phyloP scores from a whole-genome alignment of 169 alveolate genomes.

The Eimeria brunetti region DNA sequence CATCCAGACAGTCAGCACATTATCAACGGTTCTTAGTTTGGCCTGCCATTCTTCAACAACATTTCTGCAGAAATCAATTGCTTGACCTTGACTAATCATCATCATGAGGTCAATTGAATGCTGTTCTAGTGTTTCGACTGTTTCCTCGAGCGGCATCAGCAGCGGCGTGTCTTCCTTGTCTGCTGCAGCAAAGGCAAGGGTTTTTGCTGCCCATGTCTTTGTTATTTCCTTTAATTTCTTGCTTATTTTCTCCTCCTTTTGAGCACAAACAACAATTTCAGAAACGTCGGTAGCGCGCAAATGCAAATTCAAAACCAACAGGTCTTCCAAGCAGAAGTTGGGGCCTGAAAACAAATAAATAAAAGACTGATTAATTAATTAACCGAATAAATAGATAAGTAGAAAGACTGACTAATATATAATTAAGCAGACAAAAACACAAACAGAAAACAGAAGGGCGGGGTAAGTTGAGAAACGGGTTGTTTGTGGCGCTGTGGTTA shows the following conservation, averaged over 20 bases:
- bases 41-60: conserved; percentile 94
- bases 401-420: too few species aligned
- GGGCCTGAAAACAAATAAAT: conserved; percentile 85
- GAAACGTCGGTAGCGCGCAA: conserved; percentile 94
- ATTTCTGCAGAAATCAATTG: conserved; percentile 92
- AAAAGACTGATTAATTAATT: background rate
- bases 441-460: background rate
- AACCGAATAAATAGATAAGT: too few species aligned
- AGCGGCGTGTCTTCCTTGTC: conserved; percentile 93
- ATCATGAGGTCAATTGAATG: conserved; percentile 94
- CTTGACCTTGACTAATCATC: conserved; percentile 93
- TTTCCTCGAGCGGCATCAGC: conserved; percentile 93
- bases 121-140: conserved; percentile 82
- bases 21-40: conserved; percentile 94
- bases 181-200: conserved; percentile 92
- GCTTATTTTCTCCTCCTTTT: conserved; percentile 96
- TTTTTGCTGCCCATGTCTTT: conserved; percentile 93
- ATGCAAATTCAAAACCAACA: conserved; percentile 93
- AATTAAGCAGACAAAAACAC: background rate
- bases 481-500: too few species aligned
- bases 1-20: conserved; percentile 95
- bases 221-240: conserved; percentile 94
- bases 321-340: conserved; percentile 94
- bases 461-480: too few species aligned
- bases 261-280: conserved; percentile 96